Evolutionary conservation across 805 yeast genomes (phyloP), one percentile per base, ranked within the genome.

Genomic region (Wickerhamomyces hampshirensis): DNA sequence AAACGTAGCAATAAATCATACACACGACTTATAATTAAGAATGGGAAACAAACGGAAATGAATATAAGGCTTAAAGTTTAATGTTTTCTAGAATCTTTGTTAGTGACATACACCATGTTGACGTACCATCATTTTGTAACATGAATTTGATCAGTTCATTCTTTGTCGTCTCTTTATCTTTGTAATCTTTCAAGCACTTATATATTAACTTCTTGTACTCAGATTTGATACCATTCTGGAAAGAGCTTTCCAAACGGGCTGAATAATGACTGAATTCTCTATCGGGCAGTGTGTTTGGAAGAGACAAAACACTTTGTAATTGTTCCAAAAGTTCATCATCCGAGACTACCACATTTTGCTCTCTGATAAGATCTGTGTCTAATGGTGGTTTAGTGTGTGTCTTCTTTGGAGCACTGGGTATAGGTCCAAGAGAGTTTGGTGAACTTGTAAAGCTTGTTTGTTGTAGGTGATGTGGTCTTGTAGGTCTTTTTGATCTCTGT

Each of bases 21-120:
- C n/a, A n/a, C n/a, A n/a, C n/a, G n/a, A n/a, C n/a, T n/a, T n/a
- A n/a, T n/a, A n/a, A n/a, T n/a, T n/a, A n/a, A 21, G 15, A 28
- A 28, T 16, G 30, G 30, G 18, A n/a, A n/a, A n/a, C n/a, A n/a
- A n/a, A n/a, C n/a, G n/a, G n/a, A n/a, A n/a, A n/a, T n/a, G n/a
- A n/a, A n/a, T n/a, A n/a, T 21, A 9, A 8, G 12, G 12, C n/a
- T 8, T 23, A 16, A 18, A 23, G 18, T 10, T 33, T 33, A 5
- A 42, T 44, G 36, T 59, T 61, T 36, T 72, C 75, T 12, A 75
- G 46, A 4, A 81, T 55, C 51, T 78, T 78, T 34, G 79, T 69
- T 35, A 84, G 62, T 4, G 89, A 82, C 18, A 75, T 66, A 42
- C 84, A 75, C 94, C 94, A 84, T 17, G 60, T 57, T 34, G 76